These are phyloP conservation scores for Pachysandra terminalis DNA, from an alignment of 164 flowering plant genomes.

Conservation along the genomic window DNA sequence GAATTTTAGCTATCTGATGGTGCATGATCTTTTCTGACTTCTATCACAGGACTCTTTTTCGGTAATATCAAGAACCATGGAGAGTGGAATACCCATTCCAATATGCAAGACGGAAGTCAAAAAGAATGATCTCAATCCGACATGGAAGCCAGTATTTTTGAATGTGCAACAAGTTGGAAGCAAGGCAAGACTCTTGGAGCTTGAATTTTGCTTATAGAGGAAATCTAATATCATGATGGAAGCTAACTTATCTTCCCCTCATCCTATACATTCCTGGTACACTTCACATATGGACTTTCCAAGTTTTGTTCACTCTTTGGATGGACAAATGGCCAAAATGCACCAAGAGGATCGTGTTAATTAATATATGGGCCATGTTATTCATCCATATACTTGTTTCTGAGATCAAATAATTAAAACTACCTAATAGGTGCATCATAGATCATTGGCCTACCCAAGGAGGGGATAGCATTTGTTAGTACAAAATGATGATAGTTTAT, in stretches of 20 bases:
- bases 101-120: conserved; percentile 66
- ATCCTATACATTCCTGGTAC: conserved; percentile 2
- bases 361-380: background rate
- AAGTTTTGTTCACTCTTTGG: conserved; percentile 5
- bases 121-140: conserved; percentile 55
- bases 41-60: conserved; percentile 62
- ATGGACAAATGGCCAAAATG: background rate
- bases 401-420: background rate
- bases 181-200: conserved; percentile 39
- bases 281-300: conserved; percentile 3
- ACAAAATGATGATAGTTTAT: too few relatives aligned
- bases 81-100: conserved; percentile 43
- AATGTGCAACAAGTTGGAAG: conserved; percentile 68
- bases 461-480: background rate
- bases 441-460: background rate
- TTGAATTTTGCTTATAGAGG: background rate
- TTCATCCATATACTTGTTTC: background rate
- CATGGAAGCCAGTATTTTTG: conserved; percentile 56
- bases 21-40: conserved; percentile 11
- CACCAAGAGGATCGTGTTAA: conserved; percentile 3
- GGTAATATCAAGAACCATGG: conserved; percentile 55
- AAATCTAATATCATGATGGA: background rate
- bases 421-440: background rate
- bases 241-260: background rate
- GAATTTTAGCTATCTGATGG: conserved; percentile 7